Evolutionary conservation across 2,329 filamentous ascomycete species (phyloP).

Genomic region (Arachnomyces sp.): DNA sequence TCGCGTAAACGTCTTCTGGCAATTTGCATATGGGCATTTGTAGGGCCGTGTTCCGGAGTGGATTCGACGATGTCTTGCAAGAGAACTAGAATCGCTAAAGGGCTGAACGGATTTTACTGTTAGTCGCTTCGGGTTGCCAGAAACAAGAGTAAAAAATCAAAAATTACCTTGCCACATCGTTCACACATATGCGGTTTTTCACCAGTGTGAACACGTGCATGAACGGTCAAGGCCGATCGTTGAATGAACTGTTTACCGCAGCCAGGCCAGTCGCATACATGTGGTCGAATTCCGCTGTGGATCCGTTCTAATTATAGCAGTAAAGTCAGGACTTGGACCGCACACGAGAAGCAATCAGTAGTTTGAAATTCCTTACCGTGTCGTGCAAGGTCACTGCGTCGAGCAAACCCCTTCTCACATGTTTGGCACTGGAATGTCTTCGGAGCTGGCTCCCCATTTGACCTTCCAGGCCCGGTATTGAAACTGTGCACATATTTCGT

Average conservation of each 20-base stretch:
- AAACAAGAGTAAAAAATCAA: constrained; percentile 20
- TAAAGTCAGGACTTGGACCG: constrained; percentile 2
- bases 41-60: constrained; percentile 94
- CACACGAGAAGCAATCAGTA: constrained; percentile 1
- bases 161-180: constrained; percentile 80
- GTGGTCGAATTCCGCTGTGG: constrained; percentile 82
- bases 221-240: constrained; percentile 87
- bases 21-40: constrained; percentile 95
- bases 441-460: constrained; percentile 41
- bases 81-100: constrained; percentile 91
- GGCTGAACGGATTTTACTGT: constrained; percentile 49
- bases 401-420: constrained; percentile 84
- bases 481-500: constrained; percentile 35
- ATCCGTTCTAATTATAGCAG: constrained; percentile 65
- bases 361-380: constrained; percentile 61
- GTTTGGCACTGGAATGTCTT: constrained; percentile 86
- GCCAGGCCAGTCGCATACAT: constrained; percentile 80
- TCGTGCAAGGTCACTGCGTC: constrained; percentile 85
- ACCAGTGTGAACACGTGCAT: constrained; percentile 90
- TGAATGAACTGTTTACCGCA: constrained; percentile 98
- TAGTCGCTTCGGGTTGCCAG: constrained; percentile 13
- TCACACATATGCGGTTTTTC: constrained; percentile 99
- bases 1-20: constrained; percentile 96
- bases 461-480: constrained; percentile 34
- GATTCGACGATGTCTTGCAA: constrained; percentile 87